Percentiles rank a stretch among this genome's conserved stretches.
Conservation (phyloP, 2,329 filamentous ascomycete species). For the Sporothrix pallida region DNA sequence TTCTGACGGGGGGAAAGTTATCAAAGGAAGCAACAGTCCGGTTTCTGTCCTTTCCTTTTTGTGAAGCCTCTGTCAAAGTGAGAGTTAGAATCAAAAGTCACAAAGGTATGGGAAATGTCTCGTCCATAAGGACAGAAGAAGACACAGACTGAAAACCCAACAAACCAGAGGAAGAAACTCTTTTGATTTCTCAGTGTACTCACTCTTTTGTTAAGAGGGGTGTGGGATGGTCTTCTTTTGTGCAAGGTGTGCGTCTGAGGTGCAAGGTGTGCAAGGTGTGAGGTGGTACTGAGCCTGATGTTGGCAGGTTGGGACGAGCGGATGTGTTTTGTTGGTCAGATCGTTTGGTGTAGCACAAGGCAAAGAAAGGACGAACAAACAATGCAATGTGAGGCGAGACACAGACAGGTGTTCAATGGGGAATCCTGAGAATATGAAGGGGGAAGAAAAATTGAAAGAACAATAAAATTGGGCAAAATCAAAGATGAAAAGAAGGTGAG, state of each 20-base stretch:
- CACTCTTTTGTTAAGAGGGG: neutral
- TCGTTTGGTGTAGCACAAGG: conserved; percentile 14
- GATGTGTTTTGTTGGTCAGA: neutral
- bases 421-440: neutral
- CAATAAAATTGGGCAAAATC: neutral
- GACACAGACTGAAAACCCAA: neutral
- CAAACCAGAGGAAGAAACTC: too few species aligned
- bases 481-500: neutral
- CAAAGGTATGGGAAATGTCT: neutral
- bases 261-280: conserved; percentile 16
- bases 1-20: neutral
- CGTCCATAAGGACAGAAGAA: neutral
- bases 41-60: conserved; percentile 18
- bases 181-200: neutral
- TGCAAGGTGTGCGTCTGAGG: conserved; percentile 7
- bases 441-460: neutral
- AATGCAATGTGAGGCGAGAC: conserved; percentile 20
- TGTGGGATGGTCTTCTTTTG: neutral
- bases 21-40: conserved; percentile 1
- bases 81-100: neutral
- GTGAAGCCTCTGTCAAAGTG: neutral
- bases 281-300: conserved; percentile 27
- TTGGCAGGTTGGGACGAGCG: neutral
- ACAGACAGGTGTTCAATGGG: neutral
- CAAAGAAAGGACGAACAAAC: neutral